These are phyloP conservation scores for Globisporangium cylindrosporum DNA, from an alignment of 352 stramenopile species.

Conservation along the genomic window DNA sequence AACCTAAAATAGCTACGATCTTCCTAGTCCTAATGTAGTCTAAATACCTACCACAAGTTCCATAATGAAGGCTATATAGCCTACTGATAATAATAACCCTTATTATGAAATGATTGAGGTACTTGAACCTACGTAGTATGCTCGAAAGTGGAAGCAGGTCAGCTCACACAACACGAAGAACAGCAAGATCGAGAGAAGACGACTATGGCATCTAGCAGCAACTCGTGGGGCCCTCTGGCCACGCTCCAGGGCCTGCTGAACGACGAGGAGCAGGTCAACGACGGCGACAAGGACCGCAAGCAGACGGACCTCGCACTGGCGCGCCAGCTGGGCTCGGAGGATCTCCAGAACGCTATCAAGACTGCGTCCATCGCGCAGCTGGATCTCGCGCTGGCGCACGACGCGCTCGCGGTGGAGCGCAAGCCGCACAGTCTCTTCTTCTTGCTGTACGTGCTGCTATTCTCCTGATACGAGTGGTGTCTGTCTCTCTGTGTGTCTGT, in stretches of 20 bases:
- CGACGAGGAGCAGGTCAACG: constrained; percentile 31
- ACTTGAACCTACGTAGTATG: no score
- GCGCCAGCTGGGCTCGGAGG: constrained; percentile 39
- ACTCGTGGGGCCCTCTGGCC: constrained; percentile 51
- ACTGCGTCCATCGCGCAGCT: constrained; percentile 54
- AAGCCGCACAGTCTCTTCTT: constrained; percentile 43
- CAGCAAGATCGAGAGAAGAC: background rate
- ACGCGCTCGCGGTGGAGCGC: constrained; percentile 44
- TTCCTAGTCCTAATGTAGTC: no score
- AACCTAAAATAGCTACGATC: no score
- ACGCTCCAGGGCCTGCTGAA: constrained; percentile 41
- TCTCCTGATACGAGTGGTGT: no score
- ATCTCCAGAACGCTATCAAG: constrained; percentile 43
- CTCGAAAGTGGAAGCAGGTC: background rate
- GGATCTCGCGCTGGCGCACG: constrained; percentile 50
- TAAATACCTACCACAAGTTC: no score
- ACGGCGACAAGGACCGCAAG: constrained; percentile 43
- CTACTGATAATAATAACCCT: no score
- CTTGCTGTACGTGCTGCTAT: constrained; percentile 37
- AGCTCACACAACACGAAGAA: background rate
- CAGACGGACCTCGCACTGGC: constrained; percentile 45
- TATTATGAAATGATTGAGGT: no score
- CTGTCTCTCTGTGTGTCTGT: background rate
- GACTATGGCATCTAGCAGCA: background rate
- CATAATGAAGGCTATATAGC: no score